phyloP scores from a whole-genome alignment of 768 basidiomycete species.

The Hysterangium stoloniferum region DNA sequence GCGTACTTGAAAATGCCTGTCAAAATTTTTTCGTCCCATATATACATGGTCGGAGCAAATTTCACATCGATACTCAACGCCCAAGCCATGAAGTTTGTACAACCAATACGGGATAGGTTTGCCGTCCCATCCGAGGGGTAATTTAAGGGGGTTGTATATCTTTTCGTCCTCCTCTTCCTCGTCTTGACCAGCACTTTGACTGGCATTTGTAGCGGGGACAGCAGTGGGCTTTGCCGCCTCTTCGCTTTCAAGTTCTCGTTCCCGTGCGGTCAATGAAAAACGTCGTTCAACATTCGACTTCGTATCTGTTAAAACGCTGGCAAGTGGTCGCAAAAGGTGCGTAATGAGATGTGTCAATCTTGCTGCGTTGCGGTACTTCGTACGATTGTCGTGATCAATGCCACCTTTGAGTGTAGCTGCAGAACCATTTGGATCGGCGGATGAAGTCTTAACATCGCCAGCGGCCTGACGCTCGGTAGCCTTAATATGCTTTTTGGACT shows the following conservation, averaged over 20 bases:
- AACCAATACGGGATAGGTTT: constrained; percentile 99
- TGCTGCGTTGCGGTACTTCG: constrained; percentile 58
- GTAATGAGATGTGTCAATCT: constrained; percentile 64
- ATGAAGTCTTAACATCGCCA: constrained; percentile 24
- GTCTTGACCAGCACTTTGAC: constrained; percentile 43
- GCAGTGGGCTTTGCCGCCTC: constrained; percentile 55
- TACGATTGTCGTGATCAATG: constrained; percentile 25
- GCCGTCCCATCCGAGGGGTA: constrained; percentile 96
- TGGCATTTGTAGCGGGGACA: constrained; percentile 38
- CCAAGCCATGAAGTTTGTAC: constrained; percentile 95
- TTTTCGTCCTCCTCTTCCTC: constrained; percentile 95
- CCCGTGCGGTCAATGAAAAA: constrained; percentile 93
- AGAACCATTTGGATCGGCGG: constrained; percentile 51
- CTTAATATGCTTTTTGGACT: constrained; percentile 94
- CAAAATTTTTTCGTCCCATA: constrained; percentile 97
- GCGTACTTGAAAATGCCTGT: constrained; percentile 83
- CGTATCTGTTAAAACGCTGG: constrained; percentile 72
- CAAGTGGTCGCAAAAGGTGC: constrained; percentile 56
- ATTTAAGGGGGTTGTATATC: constrained; percentile 96
- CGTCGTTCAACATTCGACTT: constrained; percentile 95
- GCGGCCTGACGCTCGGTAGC: constrained; percentile 67
- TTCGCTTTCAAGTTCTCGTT: constrained; percentile 87
- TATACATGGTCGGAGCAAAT: constrained; percentile 96
- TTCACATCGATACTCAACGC: constrained; percentile 97
- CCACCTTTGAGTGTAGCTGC: constrained; percentile 13